Conservation (phyloP, 352 stramenopile genomes). For the Aphanomyces cochlioides region DNA sequence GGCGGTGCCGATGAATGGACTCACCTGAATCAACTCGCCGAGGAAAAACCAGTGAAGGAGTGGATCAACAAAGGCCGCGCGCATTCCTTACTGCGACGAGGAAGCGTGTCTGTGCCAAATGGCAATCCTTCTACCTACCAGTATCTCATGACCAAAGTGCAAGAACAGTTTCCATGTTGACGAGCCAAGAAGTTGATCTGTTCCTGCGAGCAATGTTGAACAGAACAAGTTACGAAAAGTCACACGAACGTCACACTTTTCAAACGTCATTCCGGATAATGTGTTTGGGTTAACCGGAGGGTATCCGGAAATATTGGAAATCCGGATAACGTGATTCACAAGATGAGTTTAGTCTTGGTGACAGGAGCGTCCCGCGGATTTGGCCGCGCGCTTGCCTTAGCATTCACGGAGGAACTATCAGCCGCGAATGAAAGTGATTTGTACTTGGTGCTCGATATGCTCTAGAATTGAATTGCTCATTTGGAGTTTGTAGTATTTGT, state of each 20-base stretch:
- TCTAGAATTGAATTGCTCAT: background rate
- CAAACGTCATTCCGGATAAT: background rate
- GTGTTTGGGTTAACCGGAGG: background rate
- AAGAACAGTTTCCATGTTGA: background rate
- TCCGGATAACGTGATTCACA: constrained; percentile 2
- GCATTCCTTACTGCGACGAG: constrained; percentile 14
- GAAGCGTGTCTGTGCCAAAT: constrained; percentile 1
- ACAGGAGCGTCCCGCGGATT: constrained; percentile 85
- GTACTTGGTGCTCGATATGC: constrained; percentile 44
- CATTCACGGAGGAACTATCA: constrained; percentile 47
- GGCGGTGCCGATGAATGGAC: constrained; percentile 22
- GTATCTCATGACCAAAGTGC: constrained; percentile 11
- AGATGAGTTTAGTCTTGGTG: constrained; percentile 47
- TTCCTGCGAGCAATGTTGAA: background rate
- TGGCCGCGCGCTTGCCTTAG: constrained; percentile 62
- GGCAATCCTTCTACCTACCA: background rate
- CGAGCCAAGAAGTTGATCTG: background rate
- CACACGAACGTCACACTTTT: background rate
- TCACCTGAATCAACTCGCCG: background rate
- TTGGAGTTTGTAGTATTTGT: constrained; percentile 43
- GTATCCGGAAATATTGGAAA: background rate
- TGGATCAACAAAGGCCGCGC: constrained; percentile 27
- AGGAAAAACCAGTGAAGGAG: background rate
- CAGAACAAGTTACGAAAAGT: background rate
- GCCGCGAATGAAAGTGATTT: constrained; percentile 35